phyloP scores from a whole-genome alignment of 257 asterid species.

The Leptodermis oblonga region DNA sequence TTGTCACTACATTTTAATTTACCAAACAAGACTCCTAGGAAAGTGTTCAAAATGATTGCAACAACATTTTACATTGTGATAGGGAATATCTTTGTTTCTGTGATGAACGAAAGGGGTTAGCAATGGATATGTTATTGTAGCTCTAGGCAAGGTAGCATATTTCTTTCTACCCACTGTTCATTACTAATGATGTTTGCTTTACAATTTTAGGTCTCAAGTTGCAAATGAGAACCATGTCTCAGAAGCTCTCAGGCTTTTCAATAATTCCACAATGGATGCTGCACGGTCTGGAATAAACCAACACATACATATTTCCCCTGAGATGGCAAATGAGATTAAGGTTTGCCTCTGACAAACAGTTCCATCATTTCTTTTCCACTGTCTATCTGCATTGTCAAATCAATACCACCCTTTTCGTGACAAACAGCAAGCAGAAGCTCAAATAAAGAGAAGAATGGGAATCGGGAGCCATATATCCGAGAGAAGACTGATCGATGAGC shows the following conservation, averaged over 20 bases:
- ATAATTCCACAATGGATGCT: conserved; percentile 91
- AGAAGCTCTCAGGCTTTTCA: conserved; percentile 88
- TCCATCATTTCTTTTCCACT: not conserved
- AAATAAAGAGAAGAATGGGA: conserved; percentile 96
- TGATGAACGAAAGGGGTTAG: not conserved
- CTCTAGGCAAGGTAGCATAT: not conserved
- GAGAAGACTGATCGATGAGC: conserved; percentile 85
- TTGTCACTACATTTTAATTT: not conserved
- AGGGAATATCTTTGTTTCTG: not conserved
- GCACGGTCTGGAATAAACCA: conserved; percentile 86
- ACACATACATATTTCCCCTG: conserved; percentile 80
- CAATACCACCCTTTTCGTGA: not conserved
- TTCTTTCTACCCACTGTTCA: not conserved
- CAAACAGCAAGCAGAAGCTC: conserved; percentile 86
- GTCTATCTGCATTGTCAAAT: conserved; percentile 9
- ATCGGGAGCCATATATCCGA: conserved; percentile 91
- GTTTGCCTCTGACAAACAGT: conserved; percentile 27
- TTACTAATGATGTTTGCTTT: not conserved
- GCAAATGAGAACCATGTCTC: conserved; percentile 80
- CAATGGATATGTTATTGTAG: not conserved
- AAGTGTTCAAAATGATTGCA: not conserved
- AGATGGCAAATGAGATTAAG: conserved; percentile 86
- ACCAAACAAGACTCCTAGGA: not conserved
- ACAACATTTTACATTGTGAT: not conserved
- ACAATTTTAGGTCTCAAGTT: conserved; percentile 50